phyloP scores from a whole-genome alignment of 1,284 basidiomycete species.

The Coniferiporia weirii region DNA sequence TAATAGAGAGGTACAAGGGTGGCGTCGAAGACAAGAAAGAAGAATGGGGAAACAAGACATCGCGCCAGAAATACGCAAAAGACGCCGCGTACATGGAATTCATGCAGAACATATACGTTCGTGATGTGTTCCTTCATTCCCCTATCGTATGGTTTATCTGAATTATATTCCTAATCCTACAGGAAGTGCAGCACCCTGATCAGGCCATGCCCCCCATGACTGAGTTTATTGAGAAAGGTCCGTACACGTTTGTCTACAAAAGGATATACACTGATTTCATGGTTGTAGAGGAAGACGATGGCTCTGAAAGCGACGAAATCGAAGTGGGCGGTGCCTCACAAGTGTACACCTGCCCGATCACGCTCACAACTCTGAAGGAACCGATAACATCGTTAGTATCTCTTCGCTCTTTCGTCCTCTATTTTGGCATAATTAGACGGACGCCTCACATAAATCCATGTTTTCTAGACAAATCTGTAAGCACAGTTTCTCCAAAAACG shows the following conservation, averaged over 20 bases:
- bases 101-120: slow-evolving; percentile 63
- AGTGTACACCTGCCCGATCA: slow-evolving; percentile 76
- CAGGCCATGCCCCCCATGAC: slow-evolving; percentile 72
- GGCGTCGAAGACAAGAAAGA: slow-evolving; percentile 38
- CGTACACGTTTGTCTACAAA: slow-evolving; percentile 1
- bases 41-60: slow-evolving; percentile 53
- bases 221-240: slow-evolving; percentile 66
- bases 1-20: slow-evolving; percentile 40
- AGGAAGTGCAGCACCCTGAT: slow-evolving; percentile 68
- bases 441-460: neutral
- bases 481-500: slow-evolving; percentile 65
- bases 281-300: slow-evolving; percentile 64
- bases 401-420: neutral
- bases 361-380: slow-evolving; percentile 55
- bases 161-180: slow-evolving; percentile 3
- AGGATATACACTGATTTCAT: too few relatives aligned
- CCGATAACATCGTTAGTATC: slow-evolving; percentile 69
- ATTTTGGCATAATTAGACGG: slow-evolving; percentile 10
- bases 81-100: slow-evolving; percentile 58
- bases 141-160: neutral
- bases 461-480: slow-evolving; percentile 52
- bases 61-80: slow-evolving; percentile 71
- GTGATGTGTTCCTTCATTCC: slow-evolving; percentile 22
- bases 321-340: slow-evolving; percentile 80
- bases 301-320: slow-evolving; percentile 73